These are phyloP conservation scores for Ophiosphaerella narmari DNA, from an alignment of 2,329 filamentous ascomycete genomes.

Conservation along the genomic window DNA sequence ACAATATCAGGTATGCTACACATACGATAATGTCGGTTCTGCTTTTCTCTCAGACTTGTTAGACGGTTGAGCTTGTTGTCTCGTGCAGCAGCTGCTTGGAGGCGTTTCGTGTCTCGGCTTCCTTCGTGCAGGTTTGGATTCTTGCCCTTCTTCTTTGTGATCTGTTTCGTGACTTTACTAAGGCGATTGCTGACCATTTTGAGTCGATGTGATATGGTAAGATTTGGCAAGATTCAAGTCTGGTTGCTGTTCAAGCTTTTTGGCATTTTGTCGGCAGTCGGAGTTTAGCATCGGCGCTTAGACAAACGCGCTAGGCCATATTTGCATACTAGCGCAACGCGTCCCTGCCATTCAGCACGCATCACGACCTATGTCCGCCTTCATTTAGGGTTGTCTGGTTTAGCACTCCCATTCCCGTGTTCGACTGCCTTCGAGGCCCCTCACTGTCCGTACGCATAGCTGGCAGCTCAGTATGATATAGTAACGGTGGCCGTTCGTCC, in stretches of 20 bases:
- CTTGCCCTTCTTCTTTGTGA: conserved; percentile 81
- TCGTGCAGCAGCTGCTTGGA: conserved; percentile 77
- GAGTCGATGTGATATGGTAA: conserved; percentile 1
- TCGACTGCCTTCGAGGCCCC: neutral
- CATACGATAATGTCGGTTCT: conserved; percentile 74
- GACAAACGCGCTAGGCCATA: conserved; percentile 16
- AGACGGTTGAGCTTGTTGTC: conserved; percentile 82
- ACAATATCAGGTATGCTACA: conserved; percentile 3
- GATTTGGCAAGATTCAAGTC: conserved; percentile 6
- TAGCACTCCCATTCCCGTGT: conserved; percentile 6
- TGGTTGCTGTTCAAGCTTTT: conserved; percentile 26
- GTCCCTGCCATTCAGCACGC: conserved; percentile 18
- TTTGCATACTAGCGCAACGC: conserved; percentile 22
- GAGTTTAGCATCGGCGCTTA: conserved; percentile 14
- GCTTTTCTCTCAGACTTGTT: conserved; percentile 70
- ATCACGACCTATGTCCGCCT: conserved; percentile 25
- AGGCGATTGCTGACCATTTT: conserved; percentile 62
- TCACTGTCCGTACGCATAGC: neutral
- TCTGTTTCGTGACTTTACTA: conserved; percentile 84
- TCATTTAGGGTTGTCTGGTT: conserved; percentile 13
- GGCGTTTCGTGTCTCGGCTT: conserved; percentile 80
- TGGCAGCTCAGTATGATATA: conserved; percentile 19
- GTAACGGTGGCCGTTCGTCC: conserved; percentile 17
- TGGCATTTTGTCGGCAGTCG: conserved; percentile 18
- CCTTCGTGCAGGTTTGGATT: conserved; percentile 81